Evolutionary conservation across 106 monocot genomes (phyloP).

Genomic region (Allium cepa): DNA sequence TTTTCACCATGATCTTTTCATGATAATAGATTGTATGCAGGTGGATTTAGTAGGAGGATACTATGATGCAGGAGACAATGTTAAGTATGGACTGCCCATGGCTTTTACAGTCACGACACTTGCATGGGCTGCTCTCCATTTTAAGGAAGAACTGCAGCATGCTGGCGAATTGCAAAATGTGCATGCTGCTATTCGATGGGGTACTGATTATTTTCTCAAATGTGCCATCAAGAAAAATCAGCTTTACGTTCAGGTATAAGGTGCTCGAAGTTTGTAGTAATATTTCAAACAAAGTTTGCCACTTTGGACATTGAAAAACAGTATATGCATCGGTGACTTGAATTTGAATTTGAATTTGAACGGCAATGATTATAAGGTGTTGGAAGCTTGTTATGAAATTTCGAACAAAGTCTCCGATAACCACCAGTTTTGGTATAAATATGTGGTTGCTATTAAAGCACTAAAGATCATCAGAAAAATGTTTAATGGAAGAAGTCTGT

Average conservation of each 20-base stretch:
- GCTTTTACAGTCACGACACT: constrained; percentile 91
- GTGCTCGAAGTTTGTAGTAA: too few species aligned
- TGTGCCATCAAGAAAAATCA: constrained; percentile 35
- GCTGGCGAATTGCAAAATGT: constrained; percentile 52
- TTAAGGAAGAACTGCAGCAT: constrained; percentile 34
- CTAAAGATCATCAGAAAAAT: too few species aligned
- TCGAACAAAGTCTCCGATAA: too few species aligned
- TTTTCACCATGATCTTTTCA: neutral
- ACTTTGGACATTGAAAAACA: too few species aligned
- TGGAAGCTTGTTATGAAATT: too few species aligned
- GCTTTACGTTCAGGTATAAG: constrained; percentile 64
- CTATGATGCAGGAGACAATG: constrained; percentile 95
- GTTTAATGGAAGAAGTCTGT: too few species aligned
- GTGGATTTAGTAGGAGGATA: constrained; percentile 65
- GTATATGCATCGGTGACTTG: too few species aligned
- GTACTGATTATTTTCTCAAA: constrained; percentile 88
- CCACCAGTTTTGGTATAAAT: too few species aligned
- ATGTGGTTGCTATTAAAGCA: too few species aligned
- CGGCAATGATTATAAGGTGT: too few species aligned
- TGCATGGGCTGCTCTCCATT: constrained; percentile 64
- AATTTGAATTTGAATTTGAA: too few species aligned
- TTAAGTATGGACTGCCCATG: constrained; percentile 90
- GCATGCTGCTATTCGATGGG: constrained; percentile 75
- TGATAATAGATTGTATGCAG: constrained; percentile 8
- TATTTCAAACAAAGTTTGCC: neutral